Conservation (phyloP, 192 early-diverging fungal species). For the Martensiomyces pterosporus region DNA sequence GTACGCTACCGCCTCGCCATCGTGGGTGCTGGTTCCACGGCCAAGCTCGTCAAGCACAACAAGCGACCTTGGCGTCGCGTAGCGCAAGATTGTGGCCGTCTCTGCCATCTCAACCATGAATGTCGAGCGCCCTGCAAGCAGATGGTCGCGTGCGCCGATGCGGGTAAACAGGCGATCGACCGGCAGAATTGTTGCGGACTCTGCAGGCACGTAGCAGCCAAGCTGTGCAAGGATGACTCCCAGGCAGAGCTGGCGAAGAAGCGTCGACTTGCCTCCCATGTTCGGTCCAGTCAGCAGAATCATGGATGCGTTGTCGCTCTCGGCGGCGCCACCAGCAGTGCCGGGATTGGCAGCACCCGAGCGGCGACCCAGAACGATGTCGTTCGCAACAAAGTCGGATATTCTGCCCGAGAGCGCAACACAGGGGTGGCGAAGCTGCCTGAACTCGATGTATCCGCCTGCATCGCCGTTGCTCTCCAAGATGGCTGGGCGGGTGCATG, state of each 20-base stretch:
- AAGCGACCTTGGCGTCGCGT: slow-evolving; percentile 85
- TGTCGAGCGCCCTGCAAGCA: slow-evolving; percentile 90
- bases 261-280: slow-evolving; percentile 98
- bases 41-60: slow-evolving; percentile 98
- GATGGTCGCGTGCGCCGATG: slow-evolving; percentile 97
- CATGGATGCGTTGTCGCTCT: slow-evolving; percentile 52
- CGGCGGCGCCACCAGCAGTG: slow-evolving; percentile 18
- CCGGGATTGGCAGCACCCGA: too few species aligned
- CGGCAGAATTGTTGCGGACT: slow-evolving; percentile 62
- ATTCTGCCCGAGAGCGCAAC: slow-evolving; percentile 50
- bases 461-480: slow-evolving; percentile 47
- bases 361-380: slow-evolving; percentile 68
- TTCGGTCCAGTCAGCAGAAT: slow-evolving; percentile 98
- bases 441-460: slow-evolving; percentile 71
- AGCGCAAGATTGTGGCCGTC: slow-evolving; percentile 85
- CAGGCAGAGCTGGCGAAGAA: slow-evolving; percentile 91
- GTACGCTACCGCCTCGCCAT: slow-evolving; percentile 96
- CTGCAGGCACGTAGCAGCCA: slow-evolving; percentile 91
- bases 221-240: slow-evolving; percentile 95
- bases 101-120: slow-evolving; percentile 97
- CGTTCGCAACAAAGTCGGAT: slow-evolving; percentile 92
- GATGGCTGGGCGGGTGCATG: slow-evolving; percentile 84
- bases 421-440: slow-evolving; percentile 93
- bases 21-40: slow-evolving; percentile 93
- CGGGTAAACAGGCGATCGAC: slow-evolving; percentile 97